Evolutionary conservation across 768 basidiomycete species (phyloP), one percentile per base, ranked within the genome.

Genomic region (Infundibulicybe gibba): DNA sequence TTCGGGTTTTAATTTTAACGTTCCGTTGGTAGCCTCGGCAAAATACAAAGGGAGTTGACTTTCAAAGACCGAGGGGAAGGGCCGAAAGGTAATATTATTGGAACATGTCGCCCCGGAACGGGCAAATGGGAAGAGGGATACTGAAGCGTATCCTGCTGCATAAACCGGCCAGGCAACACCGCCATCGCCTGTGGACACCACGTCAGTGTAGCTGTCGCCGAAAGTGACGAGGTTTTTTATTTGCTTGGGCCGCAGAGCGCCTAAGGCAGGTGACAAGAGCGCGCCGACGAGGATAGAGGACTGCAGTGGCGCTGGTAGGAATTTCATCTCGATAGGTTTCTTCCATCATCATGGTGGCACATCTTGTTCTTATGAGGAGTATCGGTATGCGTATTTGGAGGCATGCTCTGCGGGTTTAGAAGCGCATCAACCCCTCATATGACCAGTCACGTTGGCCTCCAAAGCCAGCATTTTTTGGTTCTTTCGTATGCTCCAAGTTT

Each of bases 201-300:
- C 58, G 49, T 83, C 81, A 0, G 79, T 79, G 55, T 80, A 83
- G 37, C 74, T 76, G 59, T 84, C 82, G 3, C 83, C 81, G 47
- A 84, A 85, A 3, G 80, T 80, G 45, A 80, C 81, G 12, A 83
- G 66, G 49, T 76, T 74, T 59, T 78, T 78, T 50, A 84, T 81
- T 51, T 80, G 77, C 8, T 65, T 65, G 0, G 69, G 64, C 13
- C 49, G 43, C 1, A 70, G 25, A 25, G 25, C 56, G 13, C 64
- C 69, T 6, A 25, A 25, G 25, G 25, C 25, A 4, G 25, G 25
- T 3, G 25, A 25, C 4, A 25, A 8, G 25, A 25, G 50, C 44
- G 10, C 50, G 49, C 55, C 47, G 10, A 12, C 1, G 33, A 66
- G 62, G 54, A 70, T 63, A 2, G 43, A 0, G 63, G 65, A 42